Percentiles rank a stretch among this genome's conserved stretches.
Conservation (phyloP, 2,329 filamentous ascomycete genomes). For the Exserohilum turcica region DNA sequence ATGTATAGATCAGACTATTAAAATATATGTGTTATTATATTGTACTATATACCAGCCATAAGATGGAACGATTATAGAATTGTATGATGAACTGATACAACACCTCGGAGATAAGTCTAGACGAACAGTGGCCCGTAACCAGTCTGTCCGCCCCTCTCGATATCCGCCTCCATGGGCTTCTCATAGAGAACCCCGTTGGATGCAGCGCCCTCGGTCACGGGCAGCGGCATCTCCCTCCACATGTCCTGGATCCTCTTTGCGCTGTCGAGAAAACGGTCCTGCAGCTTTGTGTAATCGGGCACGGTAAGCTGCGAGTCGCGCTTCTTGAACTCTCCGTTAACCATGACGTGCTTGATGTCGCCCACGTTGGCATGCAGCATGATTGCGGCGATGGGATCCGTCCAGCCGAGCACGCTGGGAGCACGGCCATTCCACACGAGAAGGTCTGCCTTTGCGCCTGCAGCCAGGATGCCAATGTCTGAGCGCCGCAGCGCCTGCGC, state of each 20-base stretch:
- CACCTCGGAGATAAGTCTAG: too few relatives aligned
- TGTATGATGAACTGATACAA: too few relatives aligned
- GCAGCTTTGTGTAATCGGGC: conserved; percentile 19
- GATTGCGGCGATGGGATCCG: conserved; percentile 61
- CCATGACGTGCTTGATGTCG: conserved; percentile 58
- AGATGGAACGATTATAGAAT: too few relatives aligned
- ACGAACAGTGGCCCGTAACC: conserved; percentile 9
- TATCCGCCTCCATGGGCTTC: conserved; percentile 5
- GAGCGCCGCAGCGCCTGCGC: conserved; percentile 57
- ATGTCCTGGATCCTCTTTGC: conserved; percentile 28
- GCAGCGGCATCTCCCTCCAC: conserved; percentile 16
- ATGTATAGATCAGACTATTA: too few relatives aligned
- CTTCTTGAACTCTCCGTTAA: conserved; percentile 58
- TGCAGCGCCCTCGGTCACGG: conserved; percentile 1
- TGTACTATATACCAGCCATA: too few relatives aligned
- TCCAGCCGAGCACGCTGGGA: conserved; percentile 60
- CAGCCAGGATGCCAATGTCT: conserved; percentile 57
- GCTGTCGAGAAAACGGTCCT: conserved; percentile 26
- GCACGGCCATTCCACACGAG: conserved; percentile 59
- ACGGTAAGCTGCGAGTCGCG: conserved; percentile 47
- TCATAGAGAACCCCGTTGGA: neutral
- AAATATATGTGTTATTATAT: too few relatives aligned
- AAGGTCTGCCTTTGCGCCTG: conserved; percentile 61
- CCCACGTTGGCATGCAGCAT: conserved; percentile 61
- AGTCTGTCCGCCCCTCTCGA: conserved; percentile 5